Conservation (phyloP, 345 rosid genomes). For the Barbarea vulgaris region DNA sequence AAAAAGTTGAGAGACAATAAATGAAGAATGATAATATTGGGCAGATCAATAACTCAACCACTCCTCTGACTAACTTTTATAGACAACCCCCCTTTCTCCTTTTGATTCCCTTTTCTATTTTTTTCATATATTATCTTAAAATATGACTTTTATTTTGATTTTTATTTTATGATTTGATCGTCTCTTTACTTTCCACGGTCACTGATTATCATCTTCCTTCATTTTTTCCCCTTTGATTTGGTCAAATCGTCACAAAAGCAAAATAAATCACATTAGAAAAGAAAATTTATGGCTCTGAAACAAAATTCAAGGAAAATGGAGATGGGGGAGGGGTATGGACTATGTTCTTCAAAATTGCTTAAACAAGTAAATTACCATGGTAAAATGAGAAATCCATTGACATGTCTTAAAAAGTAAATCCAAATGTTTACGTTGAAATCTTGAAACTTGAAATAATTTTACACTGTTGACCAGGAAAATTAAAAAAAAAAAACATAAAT, state of each 20-base stretch:
- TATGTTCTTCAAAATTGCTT: slow-evolving; percentile 2
- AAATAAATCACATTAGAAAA: not conserved
- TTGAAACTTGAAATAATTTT: slow-evolving; percentile 40
- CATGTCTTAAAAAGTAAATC: slow-evolving; percentile 48
- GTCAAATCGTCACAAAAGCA: slow-evolving; percentile 23
- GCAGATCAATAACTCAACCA: slow-evolving; percentile 75
- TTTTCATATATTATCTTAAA: not conserved
- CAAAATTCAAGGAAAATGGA: not conserved
- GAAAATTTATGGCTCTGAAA: not conserved
- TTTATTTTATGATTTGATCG: slow-evolving; percentile 22
- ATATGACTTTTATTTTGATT: not conserved
- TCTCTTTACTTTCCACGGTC: slow-evolving; percentile 30
- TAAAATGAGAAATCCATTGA: slow-evolving; percentile 41
- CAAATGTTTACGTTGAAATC: slow-evolving; percentile 40
- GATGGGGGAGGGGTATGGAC: not conserved
- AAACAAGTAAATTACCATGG: slow-evolving; percentile 32
- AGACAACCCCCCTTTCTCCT: slow-evolving; percentile 39
- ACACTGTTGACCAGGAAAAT: slow-evolving; percentile 33
- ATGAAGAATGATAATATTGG: slow-evolving; percentile 50
- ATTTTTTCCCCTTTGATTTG: slow-evolving; percentile 16
- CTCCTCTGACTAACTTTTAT: slow-evolving; percentile 77
- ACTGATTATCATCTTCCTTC: slow-evolving; percentile 26
- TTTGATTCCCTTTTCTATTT: slow-evolving; percentile 60
- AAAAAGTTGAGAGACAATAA: slow-evolving; percentile 41
- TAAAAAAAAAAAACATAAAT: slow-evolving; percentile 3